Evolutionary conservation across 345 rosid species (phyloP), one percentile per base, ranked within the genome.

Genomic region (Populus simonii): DNA sequence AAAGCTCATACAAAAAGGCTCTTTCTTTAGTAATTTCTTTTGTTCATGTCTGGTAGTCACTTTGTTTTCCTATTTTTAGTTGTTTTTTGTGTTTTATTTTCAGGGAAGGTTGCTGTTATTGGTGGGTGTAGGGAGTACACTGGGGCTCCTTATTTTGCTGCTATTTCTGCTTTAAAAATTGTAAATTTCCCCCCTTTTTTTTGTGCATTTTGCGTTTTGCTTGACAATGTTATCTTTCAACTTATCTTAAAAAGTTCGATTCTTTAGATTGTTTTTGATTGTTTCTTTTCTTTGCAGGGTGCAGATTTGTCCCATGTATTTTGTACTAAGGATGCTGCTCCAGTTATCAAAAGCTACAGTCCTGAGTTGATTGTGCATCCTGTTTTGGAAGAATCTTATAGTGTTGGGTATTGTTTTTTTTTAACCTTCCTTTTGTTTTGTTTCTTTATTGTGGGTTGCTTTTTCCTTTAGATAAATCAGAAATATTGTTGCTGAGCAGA

Each of bases 91-190:
- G 18, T 33, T 16, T 53, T 41, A 57, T 71, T 70, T 12, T 62
- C 86, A 93, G 99, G 98, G 82, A 96, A 90, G 86, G 86, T 96
- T 83, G 97, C 97, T 82, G 92, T 96, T 70, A 83, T 93, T 61
- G 99, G 99, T 75, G 99, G 99, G 16, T 96, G 99, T 83, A 91
- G 97, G 53, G 99, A 96, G 85, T 96, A 96, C 85, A 96, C 98
- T 3, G 98, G 98, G 71, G 99, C 98, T 78, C 99, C 98, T 41
- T 96, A 96, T 88, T 92, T 96, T 68, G 94, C 98, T 15, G 97
- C 99, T 75, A 96, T 96, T 80, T 96, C 98, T n/a, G 98, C 99
- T 70, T 79, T 92, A 77, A 93, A 91, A 89, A 89, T 93, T 77
- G 98, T 96, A 17, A 79, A 89, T 66, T 78, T 73, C 49, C 5